Percentiles rank a stretch among this genome's conserved stretches.
These are phyloP conservation scores for Chaetothyriales sp. DNA, from an alignment of 2,329 filamentous ascomycete genomes.

Conservation along the genomic window DNA sequence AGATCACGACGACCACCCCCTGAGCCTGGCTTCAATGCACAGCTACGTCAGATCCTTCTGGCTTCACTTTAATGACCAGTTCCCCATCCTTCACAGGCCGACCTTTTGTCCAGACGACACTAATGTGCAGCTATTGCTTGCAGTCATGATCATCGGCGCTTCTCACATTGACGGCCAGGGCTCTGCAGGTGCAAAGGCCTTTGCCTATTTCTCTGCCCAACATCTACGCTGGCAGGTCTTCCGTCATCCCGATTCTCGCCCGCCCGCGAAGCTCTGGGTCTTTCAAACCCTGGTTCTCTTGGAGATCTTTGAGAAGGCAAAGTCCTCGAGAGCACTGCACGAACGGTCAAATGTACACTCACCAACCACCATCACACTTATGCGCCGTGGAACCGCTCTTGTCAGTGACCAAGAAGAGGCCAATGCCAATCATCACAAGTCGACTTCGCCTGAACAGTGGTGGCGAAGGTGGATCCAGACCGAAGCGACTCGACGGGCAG, in stretches of 20 bases:
- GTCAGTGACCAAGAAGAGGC: constrained; percentile 67
- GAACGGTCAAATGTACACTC: constrained; percentile 93
- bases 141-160: constrained; percentile 83
- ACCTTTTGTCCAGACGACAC: constrained; percentile 81
- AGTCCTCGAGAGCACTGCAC: constrained; percentile 74
- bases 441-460: constrained; percentile 67
- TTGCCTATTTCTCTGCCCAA: constrained; percentile 82
- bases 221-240: constrained; percentile 90
- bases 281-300: constrained; percentile 80
- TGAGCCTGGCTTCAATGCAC: constrained; percentile 90
- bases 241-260: constrained; percentile 73
- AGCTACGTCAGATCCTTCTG: constrained; percentile 85
- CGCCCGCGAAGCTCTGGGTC: constrained; percentile 86
- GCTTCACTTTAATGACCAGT: constrained; percentile 83
- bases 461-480: constrained; percentile 95
- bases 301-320: constrained; percentile 94
- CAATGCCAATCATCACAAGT: constrained; percentile 64
- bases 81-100: constrained; percentile 85
- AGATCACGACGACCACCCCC: constrained; percentile 42
- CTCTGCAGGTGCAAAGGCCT: constrained; percentile 57
- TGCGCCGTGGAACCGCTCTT: constrained; percentile 79
- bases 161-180: constrained; percentile 70
- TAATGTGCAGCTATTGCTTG: constrained; percentile 66
- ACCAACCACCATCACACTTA: constrained; percentile 81
- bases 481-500: constrained; percentile 74